Evolutionary conservation across 805 yeast species (phyloP), one percentile per base, ranked within the genome.

Genomic region (Citeromyces nyonsensis): DNA sequence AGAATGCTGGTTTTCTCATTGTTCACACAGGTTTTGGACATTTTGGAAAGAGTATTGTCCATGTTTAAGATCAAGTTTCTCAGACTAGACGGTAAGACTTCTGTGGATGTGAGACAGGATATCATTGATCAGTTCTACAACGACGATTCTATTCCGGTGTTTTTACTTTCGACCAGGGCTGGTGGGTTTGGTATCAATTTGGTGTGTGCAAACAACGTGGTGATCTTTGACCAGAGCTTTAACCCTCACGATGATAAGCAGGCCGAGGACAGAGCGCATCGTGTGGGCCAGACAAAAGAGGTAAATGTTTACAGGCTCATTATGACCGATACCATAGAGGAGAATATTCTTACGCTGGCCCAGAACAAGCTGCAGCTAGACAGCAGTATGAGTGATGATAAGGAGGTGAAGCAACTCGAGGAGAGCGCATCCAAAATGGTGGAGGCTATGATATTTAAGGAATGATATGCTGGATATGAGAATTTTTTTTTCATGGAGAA

Each of bases 141-240:
- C 24, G 94, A 85, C 38, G 67, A 69, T 0, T 62, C 72, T 4
- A 82, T 91, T 40, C 88, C 94, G 0, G 78, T 91, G 3, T 88
- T 91, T 46, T 60, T 91, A 32, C 59, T 91, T 29, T 83, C 95
- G 8, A 91, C 99, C 3, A 84, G 83, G 49, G 97, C 98, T 1
- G 99, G 99, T 49, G 99, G 99, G 1, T 91, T 91, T 56, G 99
- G 99, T 36, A 91, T 91, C 55, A 91, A 91, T 48, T 65, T 91
- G 44, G 91, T 94, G 1, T 91, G 94, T 48, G 97, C 99, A 6
- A 88, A 84, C 49, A 73, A 77, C 38, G 98, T 91, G 2, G 65
- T 91, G 33, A 81, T 91, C 24, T 86, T 76, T 48, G 99, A 91
- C 50, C 88, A 85, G 50, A 77, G 93, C 32, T 91, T 91, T 59